These are phyloP conservation scores for Cordyceps tenuipes DNA, from an alignment of 2,329 filamentous ascomycete species.

Conservation along the genomic window DNA sequence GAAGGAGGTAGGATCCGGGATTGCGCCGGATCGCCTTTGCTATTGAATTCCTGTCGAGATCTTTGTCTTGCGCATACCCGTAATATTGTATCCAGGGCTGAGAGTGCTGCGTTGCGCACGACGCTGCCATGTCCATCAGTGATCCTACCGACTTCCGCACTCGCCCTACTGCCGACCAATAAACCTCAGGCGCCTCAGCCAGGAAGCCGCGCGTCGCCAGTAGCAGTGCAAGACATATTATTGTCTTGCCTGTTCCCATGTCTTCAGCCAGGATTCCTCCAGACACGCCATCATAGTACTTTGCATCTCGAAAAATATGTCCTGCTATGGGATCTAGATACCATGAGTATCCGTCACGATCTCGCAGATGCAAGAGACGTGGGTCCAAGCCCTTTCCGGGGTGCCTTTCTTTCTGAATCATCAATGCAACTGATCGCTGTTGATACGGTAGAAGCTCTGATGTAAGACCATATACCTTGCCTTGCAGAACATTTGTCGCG, in stretches of 20 bases:
- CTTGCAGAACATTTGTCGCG: slow-evolving; percentile 47
- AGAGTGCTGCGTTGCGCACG: slow-evolving; percentile 55
- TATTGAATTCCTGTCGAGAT: slow-evolving; percentile 46
- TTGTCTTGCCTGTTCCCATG: slow-evolving; percentile 78
- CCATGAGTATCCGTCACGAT: slow-evolving; percentile 55
- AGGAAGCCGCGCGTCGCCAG: slow-evolving; percentile 65
- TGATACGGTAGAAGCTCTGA: slow-evolving; percentile 72
- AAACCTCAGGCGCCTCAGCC: slow-evolving; percentile 55
- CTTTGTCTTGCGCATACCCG: slow-evolving; percentile 36
- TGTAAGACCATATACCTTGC: slow-evolving; percentile 46
- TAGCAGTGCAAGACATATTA: slow-evolving; percentile 74
- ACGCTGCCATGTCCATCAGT: slow-evolving; percentile 68
- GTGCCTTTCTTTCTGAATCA: slow-evolving; percentile 72
- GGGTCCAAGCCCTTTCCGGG: slow-evolving; percentile 63
- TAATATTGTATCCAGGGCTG: slow-evolving; percentile 65
- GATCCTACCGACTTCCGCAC: slow-evolving; percentile 45
- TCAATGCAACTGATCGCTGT: slow-evolving; percentile 66
- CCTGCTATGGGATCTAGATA: slow-evolving; percentile 63
- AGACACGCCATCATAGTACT: slow-evolving; percentile 62
- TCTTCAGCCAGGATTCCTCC: slow-evolving; percentile 77
- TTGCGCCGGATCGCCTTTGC: slow-evolving; percentile 48
- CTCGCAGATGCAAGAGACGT: slow-evolving; percentile 50
- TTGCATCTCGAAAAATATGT: slow-evolving; percentile 54
- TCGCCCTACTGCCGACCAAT: slow-evolving; percentile 34
- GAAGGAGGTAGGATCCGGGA: slow-evolving; percentile 50